A percentile compares a stretch with the other conserved stretches of the same genome.
Conservation (phyloP, 768 basidiomycete species). For the Clathrus columnatus region DNA sequence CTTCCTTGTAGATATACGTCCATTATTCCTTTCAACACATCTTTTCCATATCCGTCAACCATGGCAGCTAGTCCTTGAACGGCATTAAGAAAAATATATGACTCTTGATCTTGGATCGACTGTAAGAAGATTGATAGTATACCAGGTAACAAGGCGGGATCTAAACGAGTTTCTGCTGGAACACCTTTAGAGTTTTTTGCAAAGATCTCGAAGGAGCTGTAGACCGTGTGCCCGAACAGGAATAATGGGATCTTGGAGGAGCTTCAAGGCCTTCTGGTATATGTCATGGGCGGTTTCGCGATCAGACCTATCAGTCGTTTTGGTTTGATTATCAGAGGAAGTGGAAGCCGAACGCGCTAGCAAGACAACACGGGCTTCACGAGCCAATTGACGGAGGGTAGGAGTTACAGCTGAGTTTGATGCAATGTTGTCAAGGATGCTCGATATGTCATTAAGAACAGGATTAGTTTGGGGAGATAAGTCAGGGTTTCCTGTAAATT, state of each 20-base stretch:
- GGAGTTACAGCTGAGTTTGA: conserved; percentile 32
- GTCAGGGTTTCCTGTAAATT: conserved; percentile 35
- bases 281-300: conserved; percentile 40
- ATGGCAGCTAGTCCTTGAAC: conserved; percentile 85
- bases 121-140: conserved; percentile 84
- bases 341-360: conserved; percentile 67
- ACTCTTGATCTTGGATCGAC: conserved; percentile 82
- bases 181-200: conserved; percentile 16
- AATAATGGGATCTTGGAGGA: conserved; percentile 84
- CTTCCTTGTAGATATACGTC: conserved; percentile 45
- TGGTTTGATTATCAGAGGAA: conserved; percentile 27
- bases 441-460: conserved; percentile 62
- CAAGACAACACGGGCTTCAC: conserved; percentile 78
- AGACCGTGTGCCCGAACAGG: conserved; percentile 94
- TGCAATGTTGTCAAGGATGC: conserved; percentile 50
- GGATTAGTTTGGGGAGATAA: conserved; percentile 54
- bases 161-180: conserved; percentile 19
- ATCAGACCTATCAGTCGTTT: conserved; percentile 13
- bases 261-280: conserved; percentile 81
- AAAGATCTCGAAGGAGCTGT: conserved; percentile 69
- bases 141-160: conserved; percentile 65
- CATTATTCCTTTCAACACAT: conserved; percentile 61
- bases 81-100: conserved; percentile 90
- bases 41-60: conserved; percentile 68
- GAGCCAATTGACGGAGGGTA: conserved; percentile 48